phyloP scores from a whole-genome alignment of 345 rosid genomes.

The thale cress (Arabidopsis thaliana) region DNA sequence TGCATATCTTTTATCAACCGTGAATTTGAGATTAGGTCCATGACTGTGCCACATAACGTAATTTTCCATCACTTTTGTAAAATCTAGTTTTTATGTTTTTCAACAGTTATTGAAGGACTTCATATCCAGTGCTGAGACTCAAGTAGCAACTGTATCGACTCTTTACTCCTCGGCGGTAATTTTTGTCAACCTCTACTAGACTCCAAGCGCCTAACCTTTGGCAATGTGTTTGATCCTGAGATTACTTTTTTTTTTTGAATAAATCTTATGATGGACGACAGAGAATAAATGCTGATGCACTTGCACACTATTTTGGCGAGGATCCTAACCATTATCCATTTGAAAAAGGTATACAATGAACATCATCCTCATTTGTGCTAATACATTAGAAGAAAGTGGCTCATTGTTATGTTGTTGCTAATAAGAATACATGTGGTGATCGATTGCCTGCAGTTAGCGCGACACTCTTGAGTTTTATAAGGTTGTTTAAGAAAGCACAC shows the following conservation, averaged over 20 bases:
- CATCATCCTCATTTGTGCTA: slow-evolving; percentile 11
- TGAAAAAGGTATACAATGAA: slow-evolving; percentile 79
- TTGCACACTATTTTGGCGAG: slow-evolving; percentile 92
- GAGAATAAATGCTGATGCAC: slow-evolving; percentile 99
- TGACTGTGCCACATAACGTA: slow-evolving; percentile 9
- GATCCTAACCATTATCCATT: slow-evolving; percentile 96
- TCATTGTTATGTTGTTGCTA: neutral
- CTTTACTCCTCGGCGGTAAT: slow-evolving; percentile 91
- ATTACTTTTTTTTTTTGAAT: neutral
- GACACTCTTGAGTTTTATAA: slow-evolving; percentile 83
- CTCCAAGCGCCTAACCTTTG: slow-evolving; percentile 7
- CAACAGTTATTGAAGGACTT: slow-evolving; percentile 76
- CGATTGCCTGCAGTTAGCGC: slow-evolving; percentile 70
- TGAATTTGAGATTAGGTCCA: slow-evolving; percentile 27
- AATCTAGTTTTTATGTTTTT: slow-evolving; percentile 23
- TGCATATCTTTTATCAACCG: neutral
- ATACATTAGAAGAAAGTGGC: neutral
- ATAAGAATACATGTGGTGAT: slow-evolving; percentile 12
- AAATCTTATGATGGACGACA: slow-evolving; percentile 45
- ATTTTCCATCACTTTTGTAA: neutral
- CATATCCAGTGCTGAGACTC: slow-evolving; percentile 73
- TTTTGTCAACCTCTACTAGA: slow-evolving; percentile 30
- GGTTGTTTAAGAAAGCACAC: slow-evolving; percentile 88
- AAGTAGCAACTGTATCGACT: slow-evolving; percentile 77
- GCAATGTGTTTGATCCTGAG: slow-evolving; percentile 18